Conservation (phyloP, 2,329 filamentous ascomycete genomes). For the Colletotrichum salicis region DNA sequence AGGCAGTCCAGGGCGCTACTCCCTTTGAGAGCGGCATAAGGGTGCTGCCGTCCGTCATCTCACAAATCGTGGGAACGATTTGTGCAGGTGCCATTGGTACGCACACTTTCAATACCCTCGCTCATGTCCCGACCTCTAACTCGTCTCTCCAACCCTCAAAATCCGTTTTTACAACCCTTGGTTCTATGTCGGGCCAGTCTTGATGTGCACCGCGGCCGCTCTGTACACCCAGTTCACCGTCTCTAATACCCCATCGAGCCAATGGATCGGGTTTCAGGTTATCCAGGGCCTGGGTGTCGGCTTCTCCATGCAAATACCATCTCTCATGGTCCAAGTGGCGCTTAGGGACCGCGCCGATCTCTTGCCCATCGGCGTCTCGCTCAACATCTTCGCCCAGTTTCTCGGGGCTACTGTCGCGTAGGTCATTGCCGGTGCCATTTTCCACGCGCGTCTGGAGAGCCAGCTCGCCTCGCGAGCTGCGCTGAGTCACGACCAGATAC, state of each 20-base stretch:
- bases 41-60: neutral
- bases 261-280: conserved; percentile 35
- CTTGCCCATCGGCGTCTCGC: conserved; percentile 31
- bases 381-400: conserved; percentile 34
- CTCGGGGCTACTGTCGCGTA: conserved; percentile 32
- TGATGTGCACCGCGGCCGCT: conserved; percentile 5
- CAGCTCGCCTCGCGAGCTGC: conserved; percentile 11
- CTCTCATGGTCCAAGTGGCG: conserved; percentile 33
- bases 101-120: neutral
- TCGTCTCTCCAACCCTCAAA: neutral
- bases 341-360: conserved; percentile 16
- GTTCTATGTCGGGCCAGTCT: conserved; percentile 21
- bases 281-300: conserved; percentile 29
- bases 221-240: conserved; percentile 26
- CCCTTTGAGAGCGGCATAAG: neutral
- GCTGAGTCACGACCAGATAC: neutral
- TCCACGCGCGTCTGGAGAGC: conserved; percentile 33
- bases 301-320: conserved; percentile 29
- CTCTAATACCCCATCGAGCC: conserved; percentile 18
- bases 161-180: conserved; percentile 33
- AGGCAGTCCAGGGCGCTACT: neutral
- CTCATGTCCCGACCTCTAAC: neutral
- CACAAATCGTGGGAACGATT: conserved; percentile 1
- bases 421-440: conserved; percentile 37
- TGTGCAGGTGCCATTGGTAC: neutral